Evolutionary conservation across 768 basidiomycete genomes (phyloP), one percentile per base, ranked within the genome.

Genomic region (Cystoderma amianthinum): DNA sequence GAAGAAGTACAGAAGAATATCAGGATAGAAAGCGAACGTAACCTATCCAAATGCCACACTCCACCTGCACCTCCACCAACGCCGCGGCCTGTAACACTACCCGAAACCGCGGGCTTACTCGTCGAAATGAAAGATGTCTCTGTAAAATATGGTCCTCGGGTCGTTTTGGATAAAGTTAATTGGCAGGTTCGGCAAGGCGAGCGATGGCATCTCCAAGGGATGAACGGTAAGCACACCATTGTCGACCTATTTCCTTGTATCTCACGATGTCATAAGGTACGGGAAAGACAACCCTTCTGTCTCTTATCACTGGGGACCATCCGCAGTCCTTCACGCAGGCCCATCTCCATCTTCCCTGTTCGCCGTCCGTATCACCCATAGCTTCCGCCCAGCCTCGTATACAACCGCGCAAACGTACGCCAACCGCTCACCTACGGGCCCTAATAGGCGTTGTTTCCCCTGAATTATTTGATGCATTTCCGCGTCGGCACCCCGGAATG

Each of bases 261-360:
- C 28, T n/a, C n/a, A 12, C 19, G 39, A 38, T 12, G 15, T 11
- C 15, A 17, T 3, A 53, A 89, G 88, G 95, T 34, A 92, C 90
- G 0, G 95, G 95, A 12, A 99, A 98, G 65, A 93, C 93, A 1
- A 98, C 95, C 0, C 80, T 97, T 4, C 71, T 97, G 16, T 82
- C 94, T 13, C 60, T 97, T 21, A 64, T 99, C 28, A 91, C 91
- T 0, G 95, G 95, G 18, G 92, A 95, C 56, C 95, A 98, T 59
- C 95, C 95, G 0, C 89, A 92, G 46, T 97, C 95, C 1, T 98
- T 85, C 65, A 82, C 82, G 3, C 87, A 90, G 54, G 57, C 58
- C 5, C 61, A 65, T 42, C 51, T 58, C 47, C 71, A 43, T 28
- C 58, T 67, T 5, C 64, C 37, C 21, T n/a, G n/a, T 36, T 20